A percentile compares a stretch with the other conserved stretches of the same genome.
Conservation (phyloP, 1,139 yeast genomes). For the Saccharomyces pastorianus region DNA sequence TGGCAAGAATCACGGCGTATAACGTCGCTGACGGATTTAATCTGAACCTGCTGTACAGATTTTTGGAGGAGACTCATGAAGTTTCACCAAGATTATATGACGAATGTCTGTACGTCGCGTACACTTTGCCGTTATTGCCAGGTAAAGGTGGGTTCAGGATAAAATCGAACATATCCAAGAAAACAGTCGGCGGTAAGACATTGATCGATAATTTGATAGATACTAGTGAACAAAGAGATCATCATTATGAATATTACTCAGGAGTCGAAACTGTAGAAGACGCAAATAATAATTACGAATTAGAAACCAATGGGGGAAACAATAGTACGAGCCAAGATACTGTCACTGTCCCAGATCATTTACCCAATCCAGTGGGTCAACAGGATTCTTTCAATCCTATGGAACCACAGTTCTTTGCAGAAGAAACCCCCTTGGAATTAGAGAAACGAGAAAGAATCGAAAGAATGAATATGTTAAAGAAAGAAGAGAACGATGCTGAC, state of each 20-base stretch:
- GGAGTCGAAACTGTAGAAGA: conserved; percentile 69
- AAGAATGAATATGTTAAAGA: conserved; percentile 4
- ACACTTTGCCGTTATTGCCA: conserved; percentile 76
- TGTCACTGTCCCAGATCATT: conserved; percentile 21
- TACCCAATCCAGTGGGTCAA: conserved; percentile 22
- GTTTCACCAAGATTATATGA: conserved; percentile 83
- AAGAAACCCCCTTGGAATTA: conserved; percentile 22
- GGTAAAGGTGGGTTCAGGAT: conserved; percentile 82
- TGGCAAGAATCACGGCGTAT: conserved; percentile 85
- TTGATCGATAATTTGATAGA: conserved; percentile 71
- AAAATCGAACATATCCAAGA: conserved; percentile 67
- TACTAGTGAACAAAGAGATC: conserved; percentile 76
- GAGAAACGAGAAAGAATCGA: conserved; percentile 15
- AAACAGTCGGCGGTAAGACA: conserved; percentile 51
- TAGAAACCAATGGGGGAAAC: conserved; percentile 19
- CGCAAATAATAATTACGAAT: conserved; percentile 45
- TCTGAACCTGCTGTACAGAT: conserved; percentile 53
- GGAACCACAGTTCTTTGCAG: conserved; percentile 57
- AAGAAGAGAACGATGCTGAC: neutral
- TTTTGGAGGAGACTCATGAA: conserved; percentile 60
- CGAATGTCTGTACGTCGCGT: conserved; percentile 86
- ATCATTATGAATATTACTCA: conserved; percentile 82
- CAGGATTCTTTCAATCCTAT: conserved; percentile 48
- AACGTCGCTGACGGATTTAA: conserved; percentile 77
- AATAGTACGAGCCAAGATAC: conserved; percentile 18